phyloP scores from a whole-genome alignment of 2,329 filamentous ascomycete species.

The Epichloe hybrida region DNA sequence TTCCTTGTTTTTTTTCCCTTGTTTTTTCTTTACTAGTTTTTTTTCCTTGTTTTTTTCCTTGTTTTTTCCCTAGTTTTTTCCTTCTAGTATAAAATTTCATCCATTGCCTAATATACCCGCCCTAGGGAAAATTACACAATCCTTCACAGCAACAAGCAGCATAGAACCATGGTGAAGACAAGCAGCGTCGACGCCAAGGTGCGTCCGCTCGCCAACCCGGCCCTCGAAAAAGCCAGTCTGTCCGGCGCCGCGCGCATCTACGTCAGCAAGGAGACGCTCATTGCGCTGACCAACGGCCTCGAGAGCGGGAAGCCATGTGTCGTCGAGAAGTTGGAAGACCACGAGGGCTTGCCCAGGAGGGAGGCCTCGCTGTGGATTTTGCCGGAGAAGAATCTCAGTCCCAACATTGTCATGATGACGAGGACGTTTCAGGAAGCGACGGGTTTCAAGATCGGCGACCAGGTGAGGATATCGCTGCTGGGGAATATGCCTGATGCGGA shows the following conservation, averaged over 20 bases:
- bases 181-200: conserved; percentile 27
- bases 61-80: too few species aligned
- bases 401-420: conserved; percentile 57
- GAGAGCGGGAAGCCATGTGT: conserved; percentile 30
- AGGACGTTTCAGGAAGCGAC: conserved; percentile 60
- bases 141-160: conserved; percentile 1
- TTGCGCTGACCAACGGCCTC: conserved; percentile 28
- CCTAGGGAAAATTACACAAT: too few species aligned
- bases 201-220: conserved; percentile 26
- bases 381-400: conserved; percentile 48
- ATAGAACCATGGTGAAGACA: conserved; percentile 18
- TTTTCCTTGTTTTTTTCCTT: too few species aligned
- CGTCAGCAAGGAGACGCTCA: conserved; percentile 32
- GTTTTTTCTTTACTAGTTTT: too few species aligned
- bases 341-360: conserved; percentile 14
- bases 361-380: conserved; percentile 38
- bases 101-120: too few species aligned
- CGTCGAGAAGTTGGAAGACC: conserved; percentile 21
- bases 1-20: too few species aligned
- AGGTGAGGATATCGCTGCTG: conserved; percentile 44
- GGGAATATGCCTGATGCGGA: conserved; percentile 40
- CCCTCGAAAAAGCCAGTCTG: conserved; percentile 28
- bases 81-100: too few species aligned
- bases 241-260: conserved; percentile 33
- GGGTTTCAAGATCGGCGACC: conserved; percentile 58